These are phyloP conservation scores for Schizophyllum amplum DNA, from an alignment of 1,284 basidiomycete species.

Conservation along the genomic window DNA sequence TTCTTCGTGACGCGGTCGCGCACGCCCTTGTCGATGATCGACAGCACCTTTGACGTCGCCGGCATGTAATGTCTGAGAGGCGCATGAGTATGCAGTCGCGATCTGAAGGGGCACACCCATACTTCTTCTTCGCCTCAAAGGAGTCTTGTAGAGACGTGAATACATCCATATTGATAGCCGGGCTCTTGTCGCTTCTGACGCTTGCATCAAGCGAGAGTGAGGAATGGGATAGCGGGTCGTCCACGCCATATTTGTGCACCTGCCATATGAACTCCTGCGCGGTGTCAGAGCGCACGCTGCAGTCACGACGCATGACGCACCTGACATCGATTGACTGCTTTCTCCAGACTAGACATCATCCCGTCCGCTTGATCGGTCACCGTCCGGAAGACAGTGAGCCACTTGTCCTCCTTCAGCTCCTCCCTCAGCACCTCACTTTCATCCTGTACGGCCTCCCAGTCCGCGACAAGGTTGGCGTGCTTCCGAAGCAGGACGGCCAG, in stretches of 20 bases:
- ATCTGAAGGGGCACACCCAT: slow-evolving; percentile 17
- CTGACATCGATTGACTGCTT: slow-evolving; percentile 80
- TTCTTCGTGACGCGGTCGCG: slow-evolving; percentile 89
- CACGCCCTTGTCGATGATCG: slow-evolving; percentile 88
- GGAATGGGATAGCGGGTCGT: slow-evolving; percentile 35
- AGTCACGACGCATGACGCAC: slow-evolving; percentile 29
- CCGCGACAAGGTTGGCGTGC: slow-evolving; percentile 54
- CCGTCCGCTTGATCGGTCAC: slow-evolving; percentile 89
- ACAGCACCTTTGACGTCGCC: slow-evolving; percentile 86
- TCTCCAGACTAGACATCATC: slow-evolving; percentile 95
- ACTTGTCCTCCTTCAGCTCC: slow-evolving; percentile 93
- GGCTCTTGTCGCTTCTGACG: slow-evolving; percentile 42
- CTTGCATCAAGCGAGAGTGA: slow-evolving; percentile 35
- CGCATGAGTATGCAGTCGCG: background rate
- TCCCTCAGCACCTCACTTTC: slow-evolving; percentile 79
- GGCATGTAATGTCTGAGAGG: slow-evolving; percentile 81
- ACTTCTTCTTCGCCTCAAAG: slow-evolving; percentile 83
- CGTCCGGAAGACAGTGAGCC: slow-evolving; percentile 90
- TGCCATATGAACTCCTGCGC: slow-evolving; percentile 75
- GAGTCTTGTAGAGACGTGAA: slow-evolving; percentile 62
- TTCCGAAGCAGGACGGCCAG: slow-evolving; percentile 53
- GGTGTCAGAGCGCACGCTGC: background rate
- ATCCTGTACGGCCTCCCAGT: slow-evolving; percentile 76
- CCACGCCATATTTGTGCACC: slow-evolving; percentile 50
- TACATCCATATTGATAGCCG: slow-evolving; percentile 46